These are phyloP conservation scores for Zygoascus bituminiphila DNA, from an alignment of 805 yeast genomes.

Conservation along the genomic window DNA sequence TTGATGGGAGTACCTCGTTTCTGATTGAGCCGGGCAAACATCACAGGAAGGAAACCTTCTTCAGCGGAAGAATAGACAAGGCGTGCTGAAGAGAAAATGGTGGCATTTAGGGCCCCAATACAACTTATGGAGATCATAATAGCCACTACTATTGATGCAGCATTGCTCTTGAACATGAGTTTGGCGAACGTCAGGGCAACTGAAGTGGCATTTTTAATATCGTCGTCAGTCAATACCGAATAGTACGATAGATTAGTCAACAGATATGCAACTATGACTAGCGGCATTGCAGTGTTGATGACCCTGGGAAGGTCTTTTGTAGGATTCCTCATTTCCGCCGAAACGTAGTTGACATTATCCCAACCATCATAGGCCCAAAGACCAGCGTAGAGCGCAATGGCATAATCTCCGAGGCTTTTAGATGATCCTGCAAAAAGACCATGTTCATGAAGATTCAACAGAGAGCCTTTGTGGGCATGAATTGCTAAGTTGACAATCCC, in stretches of 20 bases:
- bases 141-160: conserved; percentile 27
- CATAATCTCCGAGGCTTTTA: conserved; percentile 23
- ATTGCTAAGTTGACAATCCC: conserved; percentile 22
- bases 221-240: conserved; percentile 69
- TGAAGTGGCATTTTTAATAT: conserved; percentile 28
- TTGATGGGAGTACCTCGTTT: conserved; percentile 27
- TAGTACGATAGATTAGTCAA: conserved; percentile 34
- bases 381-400: conserved; percentile 34
- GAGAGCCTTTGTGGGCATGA: conserved; percentile 19
- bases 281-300: conserved; percentile 34
- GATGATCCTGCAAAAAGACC: conserved; percentile 25
- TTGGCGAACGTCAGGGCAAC: conserved; percentile 31
- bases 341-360: conserved; percentile 36
- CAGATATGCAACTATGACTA: conserved; percentile 30
- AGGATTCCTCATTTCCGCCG: conserved; percentile 34
- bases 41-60: conserved; percentile 27
- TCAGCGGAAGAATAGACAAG: conserved; percentile 31
- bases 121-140: conserved; percentile 32
- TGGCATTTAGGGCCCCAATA: conserved; percentile 35
- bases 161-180: conserved; percentile 14
- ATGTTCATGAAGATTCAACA: conserved; percentile 3
- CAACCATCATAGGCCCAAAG: conserved; percentile 40
- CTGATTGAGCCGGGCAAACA: conserved; percentile 21
- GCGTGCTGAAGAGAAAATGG: conserved; percentile 30
- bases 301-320: conserved; percentile 31